Base-by-base conservation (phyloP, 2,329 filamentous ascomycete genomes). In the Karstenula rhodostoma region DNA sequence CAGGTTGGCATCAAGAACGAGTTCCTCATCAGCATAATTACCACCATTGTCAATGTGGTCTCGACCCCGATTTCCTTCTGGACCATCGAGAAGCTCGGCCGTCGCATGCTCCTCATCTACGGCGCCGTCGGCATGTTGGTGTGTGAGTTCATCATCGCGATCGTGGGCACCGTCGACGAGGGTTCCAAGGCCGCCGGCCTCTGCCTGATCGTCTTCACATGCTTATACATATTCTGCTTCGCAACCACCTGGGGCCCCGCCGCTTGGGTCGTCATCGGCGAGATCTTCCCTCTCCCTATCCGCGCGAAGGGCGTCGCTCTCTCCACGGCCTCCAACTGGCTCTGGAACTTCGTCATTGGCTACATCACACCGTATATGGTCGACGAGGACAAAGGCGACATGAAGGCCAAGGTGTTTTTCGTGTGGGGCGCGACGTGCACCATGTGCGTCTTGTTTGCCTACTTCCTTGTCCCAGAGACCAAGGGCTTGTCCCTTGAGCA, bases 161-260 rank as follows among this genome's bases (percentile, higher is more conserved):
- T 95, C 67, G 79, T 86, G 55, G 85, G 83, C 61, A 75, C 70
- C 23, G 71, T 80, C 0, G 67, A 67, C 32, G 69, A 67, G 22
- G 75, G 72, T 22, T 78, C 89, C 77, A 79, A 84, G 62, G 66
- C 81, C 2, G 89, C 87, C 1, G 75, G 78, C 51, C 70, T 75
- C 29, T 73, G 67, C 67, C 78, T 94, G 84, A 93, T 96, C 67
- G 87, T 91, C 62, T 95, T 96, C 82, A 95, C 95, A 75, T 90
- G 89, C 82, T 89, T 96, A 83, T 95, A 93, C 85, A 94, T 96
- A 84, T 93, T 92, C 86, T 94, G 90, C 85, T 96, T 96, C 78
- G 93, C 93, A 61, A 89, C 86, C 60, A 96, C 93, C 65, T 96
- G 92, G 93, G 93, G 93, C 56, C 92, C 92, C 7, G 90, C 83